phyloP scores from a whole-genome alignment of 179 eudicot species.

The Patellifolia procumbens region DNA sequence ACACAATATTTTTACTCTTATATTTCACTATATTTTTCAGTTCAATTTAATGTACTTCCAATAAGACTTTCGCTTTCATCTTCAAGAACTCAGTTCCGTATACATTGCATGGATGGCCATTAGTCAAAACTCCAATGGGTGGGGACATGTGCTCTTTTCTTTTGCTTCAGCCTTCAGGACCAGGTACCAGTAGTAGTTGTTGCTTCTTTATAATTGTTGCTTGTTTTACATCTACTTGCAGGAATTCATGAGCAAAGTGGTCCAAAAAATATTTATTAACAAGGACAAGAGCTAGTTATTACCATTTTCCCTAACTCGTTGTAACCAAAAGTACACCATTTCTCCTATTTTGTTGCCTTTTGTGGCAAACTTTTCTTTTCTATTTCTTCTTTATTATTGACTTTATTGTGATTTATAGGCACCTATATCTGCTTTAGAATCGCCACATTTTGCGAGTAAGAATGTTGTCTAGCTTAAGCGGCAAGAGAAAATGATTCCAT shows the following conservation, averaged over 20 bases:
- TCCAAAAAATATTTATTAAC: slow-evolving; percentile 27
- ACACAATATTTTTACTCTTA: too few species aligned
- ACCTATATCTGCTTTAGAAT: neutral
- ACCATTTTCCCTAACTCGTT: slow-evolving; percentile 20
- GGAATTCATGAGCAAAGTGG: slow-evolving; percentile 34
- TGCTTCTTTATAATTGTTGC: slow-evolving; percentile 55
- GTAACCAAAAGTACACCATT: slow-evolving; percentile 26
- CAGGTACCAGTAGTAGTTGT: slow-evolving; percentile 36
- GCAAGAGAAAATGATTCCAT: neutral
- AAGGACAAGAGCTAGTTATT: slow-evolving; percentile 27
- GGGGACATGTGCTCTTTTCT: slow-evolving; percentile 17
- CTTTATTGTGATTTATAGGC: slow-evolving; percentile 3
- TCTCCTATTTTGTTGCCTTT: slow-evolving; percentile 28
- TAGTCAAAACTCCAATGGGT: slow-evolving; percentile 21
- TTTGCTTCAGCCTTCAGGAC: slow-evolving; percentile 22
- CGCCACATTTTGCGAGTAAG: slow-evolving; percentile 6
- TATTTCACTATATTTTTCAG: too few species aligned
- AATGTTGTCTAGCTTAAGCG: neutral
- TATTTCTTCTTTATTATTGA: neutral
- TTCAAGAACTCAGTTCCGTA: neutral
- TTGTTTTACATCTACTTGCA: slow-evolving; percentile 40
- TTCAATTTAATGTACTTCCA: neutral
- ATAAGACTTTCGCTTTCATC: neutral
- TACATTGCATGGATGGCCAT: slow-evolving; percentile 7
- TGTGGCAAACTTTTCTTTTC: slow-evolving; percentile 6